Evolutionary conservation across 2,329 filamentous ascomycete species (phyloP).

Genomic region (Ophiobolus disseminans): DNA sequence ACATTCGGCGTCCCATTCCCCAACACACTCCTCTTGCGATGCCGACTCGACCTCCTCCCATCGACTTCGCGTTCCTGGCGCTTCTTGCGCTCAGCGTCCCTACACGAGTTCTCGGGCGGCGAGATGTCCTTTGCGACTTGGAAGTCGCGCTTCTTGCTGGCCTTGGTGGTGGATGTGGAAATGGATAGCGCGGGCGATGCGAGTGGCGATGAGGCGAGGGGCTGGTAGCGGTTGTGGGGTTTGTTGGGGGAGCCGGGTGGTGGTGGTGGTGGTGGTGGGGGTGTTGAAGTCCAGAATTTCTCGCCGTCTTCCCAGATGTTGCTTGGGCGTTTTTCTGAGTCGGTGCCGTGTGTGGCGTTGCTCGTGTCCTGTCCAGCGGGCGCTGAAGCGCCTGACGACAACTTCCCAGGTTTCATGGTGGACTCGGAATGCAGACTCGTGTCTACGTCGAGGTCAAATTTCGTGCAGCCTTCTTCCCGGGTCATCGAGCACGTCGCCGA

Average conservation of each 20-base stretch:
- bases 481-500: constrained; percentile 29
- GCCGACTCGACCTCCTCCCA: constrained; percentile 1
- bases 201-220: constrained; percentile 20
- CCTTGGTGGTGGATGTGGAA: constrained; percentile 3
- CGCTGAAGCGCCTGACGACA: not conserved
- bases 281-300: constrained; percentile 35
- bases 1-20: constrained; percentile 33
- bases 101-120: not conserved
- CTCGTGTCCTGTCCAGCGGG: not conserved
- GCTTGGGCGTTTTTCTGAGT: constrained; percentile 16
- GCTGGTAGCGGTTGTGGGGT: constrained; percentile 14
- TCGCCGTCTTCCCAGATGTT: constrained; percentile 45
- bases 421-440: not conserved
- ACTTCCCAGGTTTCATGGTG: constrained; percentile 4
- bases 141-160: constrained; percentile 25
- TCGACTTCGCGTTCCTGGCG: not conserved
- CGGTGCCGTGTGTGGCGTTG: not conserved
- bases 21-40: constrained; percentile 28
- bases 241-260: constrained; percentile 21
- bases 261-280: constrained; percentile 14
- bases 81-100: constrained; percentile 1
- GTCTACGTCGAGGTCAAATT: constrained; percentile 18
- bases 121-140: constrained; percentile 28
- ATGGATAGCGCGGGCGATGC: constrained; percentile 1
- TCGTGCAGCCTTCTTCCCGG: constrained; percentile 30